Evolutionary conservation across 345 rosid genomes (phyloP), one percentile per base, ranked within the genome.

Genomic region (Murraya koenigii): DNA sequence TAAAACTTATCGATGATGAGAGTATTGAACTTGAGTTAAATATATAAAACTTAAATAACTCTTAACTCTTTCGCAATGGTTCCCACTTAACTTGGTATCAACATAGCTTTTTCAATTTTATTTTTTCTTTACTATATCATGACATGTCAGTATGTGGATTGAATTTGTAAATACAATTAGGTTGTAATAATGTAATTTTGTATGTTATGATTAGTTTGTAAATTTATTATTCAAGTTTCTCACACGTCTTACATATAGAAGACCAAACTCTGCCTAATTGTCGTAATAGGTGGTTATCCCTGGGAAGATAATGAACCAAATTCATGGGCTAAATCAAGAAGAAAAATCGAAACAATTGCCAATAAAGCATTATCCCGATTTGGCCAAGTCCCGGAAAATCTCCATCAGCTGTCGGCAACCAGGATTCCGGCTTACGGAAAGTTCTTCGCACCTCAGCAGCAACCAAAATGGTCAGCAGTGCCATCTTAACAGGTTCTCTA

Each of bases 251-350:
- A 41, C 47, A 41, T 41, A 41, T n/a, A 9, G 9, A 10, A 41
- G 47, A 41, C 1, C 14, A 41, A 10, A 0, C 47, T 41, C 47
- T 10, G 47, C 47, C 14, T 10, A 41, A 49, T 49, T 49, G 20
- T 17, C 15, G 38, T 61, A 7, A 62, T 71, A 75, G 79, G 66
- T 67, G 79, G 75, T 67, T 79, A 74, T 74, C 69, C 77, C 6
- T 73, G 13, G 47, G 28, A 52, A 28, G 82, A 79, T 5, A 67
- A 32, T 56, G 66, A 15, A 10, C 72, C 71, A 36, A 63, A 76
- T 3, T 80, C 76, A 23, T 80, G 79, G 79, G 4, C 38, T 10
- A 55, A 70, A 28, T 14, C 64, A 22, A 58, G 75, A 5, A n/a
- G 76, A 39, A 9, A n/a, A n/a, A n/a, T 47, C 19, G 79, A 80